Evolutionary conservation across 768 basidiomycete species (phyloP).

Genomic region (Lanmaoa pseudosensibilis): DNA sequence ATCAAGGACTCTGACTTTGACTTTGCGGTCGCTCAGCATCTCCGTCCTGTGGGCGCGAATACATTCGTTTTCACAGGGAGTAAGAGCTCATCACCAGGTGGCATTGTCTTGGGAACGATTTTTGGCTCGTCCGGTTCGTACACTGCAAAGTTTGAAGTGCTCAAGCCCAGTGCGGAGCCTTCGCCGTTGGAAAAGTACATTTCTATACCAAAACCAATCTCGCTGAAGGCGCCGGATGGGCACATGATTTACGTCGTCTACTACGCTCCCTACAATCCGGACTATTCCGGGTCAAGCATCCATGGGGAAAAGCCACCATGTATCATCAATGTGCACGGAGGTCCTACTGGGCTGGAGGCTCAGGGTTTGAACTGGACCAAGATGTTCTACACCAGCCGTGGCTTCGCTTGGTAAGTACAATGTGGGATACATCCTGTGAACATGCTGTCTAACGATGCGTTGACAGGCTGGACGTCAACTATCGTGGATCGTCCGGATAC

Average conservation of each 20-base stretch:
- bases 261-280: constrained; percentile 62
- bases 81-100: neutral
- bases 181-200: neutral
- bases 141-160: neutral
- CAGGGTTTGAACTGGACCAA: constrained; percentile 52
- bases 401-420: constrained; percentile 62
- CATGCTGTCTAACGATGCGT: constrained; percentile 4
- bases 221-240: neutral
- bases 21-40: constrained; percentile 14
- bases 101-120: constrained; percentile 10
- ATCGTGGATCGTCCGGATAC: constrained; percentile 71
- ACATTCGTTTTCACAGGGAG: constrained; percentile 15
- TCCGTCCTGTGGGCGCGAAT: neutral
- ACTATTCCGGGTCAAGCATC: constrained; percentile 43
- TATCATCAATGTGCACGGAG: constrained; percentile 60
- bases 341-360: constrained; percentile 52
- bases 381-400: constrained; percentile 67
- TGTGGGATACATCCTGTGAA: neutral
- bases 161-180: constrained; percentile 19
- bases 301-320: constrained; percentile 62
- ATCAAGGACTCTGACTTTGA: neutral
- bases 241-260: constrained; percentile 51
- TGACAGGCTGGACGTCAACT: constrained; percentile 68
- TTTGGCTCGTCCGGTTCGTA: constrained; percentile 13
- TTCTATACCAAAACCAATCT: constrained; percentile 10